Evolutionary conservation across 163 green algal species (phyloP).

Genomic region (Trebouxia gelatinosa): DNA sequence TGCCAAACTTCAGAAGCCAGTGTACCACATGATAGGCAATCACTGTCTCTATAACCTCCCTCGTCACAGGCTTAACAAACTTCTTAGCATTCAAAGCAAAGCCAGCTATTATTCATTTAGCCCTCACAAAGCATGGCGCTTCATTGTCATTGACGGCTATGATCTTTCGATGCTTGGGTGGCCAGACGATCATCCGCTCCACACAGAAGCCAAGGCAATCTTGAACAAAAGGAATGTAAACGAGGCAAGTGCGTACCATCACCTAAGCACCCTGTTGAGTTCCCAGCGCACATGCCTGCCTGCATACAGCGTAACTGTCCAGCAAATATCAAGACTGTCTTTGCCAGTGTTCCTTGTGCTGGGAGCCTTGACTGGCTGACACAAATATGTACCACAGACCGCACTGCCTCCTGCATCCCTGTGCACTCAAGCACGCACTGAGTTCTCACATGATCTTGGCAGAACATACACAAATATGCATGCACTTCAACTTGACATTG

Average conservation of each 20-base stretch:
- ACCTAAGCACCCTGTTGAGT: background rate
- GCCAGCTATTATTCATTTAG: constrained; percentile 58
- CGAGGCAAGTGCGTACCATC: constrained; percentile 32
- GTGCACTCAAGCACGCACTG: background rate
- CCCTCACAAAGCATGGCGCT: constrained; percentile 51
- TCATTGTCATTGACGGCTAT: constrained; percentile 78
- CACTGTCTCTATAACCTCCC: constrained; percentile 73
- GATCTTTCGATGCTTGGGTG: constrained; percentile 75
- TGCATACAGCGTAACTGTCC: too few relatives aligned
- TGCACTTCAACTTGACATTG: background rate
- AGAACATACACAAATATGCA: background rate
- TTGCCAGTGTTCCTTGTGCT: background rate
- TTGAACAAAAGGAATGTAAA: constrained; percentile 70
- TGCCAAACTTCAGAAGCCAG: constrained; percentile 46
- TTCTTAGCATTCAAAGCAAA: constrained; percentile 38
- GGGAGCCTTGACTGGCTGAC: background rate
- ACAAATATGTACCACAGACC: background rate
- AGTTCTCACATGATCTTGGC: background rate
- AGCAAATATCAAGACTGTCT: background rate
- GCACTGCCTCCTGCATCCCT: background rate
- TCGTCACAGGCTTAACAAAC: constrained; percentile 19
- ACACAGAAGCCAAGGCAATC: constrained; percentile 52
- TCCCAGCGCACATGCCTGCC: too few relatives aligned
- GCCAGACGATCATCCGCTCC: constrained; percentile 55
- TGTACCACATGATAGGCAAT: constrained; percentile 73